Base-by-base conservation (phyloP, 345 rosid genomes). In the Laguncularia racemosa region DNA sequence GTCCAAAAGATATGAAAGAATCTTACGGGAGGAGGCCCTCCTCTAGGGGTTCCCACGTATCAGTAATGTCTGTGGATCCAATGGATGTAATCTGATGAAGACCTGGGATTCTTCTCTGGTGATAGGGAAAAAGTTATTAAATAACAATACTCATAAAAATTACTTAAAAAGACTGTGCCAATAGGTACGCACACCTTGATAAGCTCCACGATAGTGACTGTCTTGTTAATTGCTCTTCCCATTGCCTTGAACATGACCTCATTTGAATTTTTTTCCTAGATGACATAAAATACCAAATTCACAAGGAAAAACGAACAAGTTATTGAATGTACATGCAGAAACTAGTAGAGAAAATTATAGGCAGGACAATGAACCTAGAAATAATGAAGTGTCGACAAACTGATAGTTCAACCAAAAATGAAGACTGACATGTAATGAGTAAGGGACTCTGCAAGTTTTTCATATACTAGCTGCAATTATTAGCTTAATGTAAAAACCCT, bases 21-120 rank as follows among this genome's bases (percentile, higher is more conserved):
- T 44, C 85, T 74, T 70, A 81, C 85, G 82, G 82, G 43, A 81
- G 78, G 47, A 81, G 85, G 69, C 85, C 85, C 56, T 81, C 82
- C 64, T 81, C 85, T 0, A 81, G 66, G 12, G 85, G 85, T 28
- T 81, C 85, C 85, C 85, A 77, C n/a, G 82, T 81, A 52, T 81
- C 80, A 5, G 80, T 77, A 50, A 80, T 77, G 50, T 77, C 76
- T 20, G 64, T 77, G 28, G 82, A 80, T 26, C 80, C 74, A 38
- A 70, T 75, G 40, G 73, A 46, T 18, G 78, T 72, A 50, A 56
- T 67, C 66, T 81, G 85, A 60, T 81, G 82, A 52, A 81, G 74
- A 56, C 78, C 80, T 18, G 55, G 72, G 58, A 81, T 70, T 54
- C 82, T 69, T 50, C 82, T 74, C 80, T 81, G 60, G 16, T 14